Conservation (phyloP, 352 stramenopile genomes). For the Pseudoperonospora humuli region DNA sequence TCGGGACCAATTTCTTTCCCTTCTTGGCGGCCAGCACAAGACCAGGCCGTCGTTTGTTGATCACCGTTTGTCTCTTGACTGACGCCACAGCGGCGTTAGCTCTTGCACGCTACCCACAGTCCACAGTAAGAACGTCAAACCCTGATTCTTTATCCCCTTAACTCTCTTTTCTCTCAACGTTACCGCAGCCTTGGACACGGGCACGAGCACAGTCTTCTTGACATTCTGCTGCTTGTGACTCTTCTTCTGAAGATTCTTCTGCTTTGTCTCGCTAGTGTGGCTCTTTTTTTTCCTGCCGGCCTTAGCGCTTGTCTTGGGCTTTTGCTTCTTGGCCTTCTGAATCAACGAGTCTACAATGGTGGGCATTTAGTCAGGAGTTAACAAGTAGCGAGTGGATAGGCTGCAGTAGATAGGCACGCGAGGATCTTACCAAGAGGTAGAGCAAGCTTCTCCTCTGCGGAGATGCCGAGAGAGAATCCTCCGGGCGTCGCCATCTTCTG, state of each 20-base stretch:
- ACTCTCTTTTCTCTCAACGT: constrained; percentile 5
- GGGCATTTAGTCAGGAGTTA: not conserved
- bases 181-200: constrained; percentile 55
- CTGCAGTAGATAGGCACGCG: no score
- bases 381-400: not conserved
- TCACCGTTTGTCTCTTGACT: constrained; percentile 53
- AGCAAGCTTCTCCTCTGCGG: constrained; percentile 45
- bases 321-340: constrained; percentile 34
- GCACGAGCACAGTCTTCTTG: constrained; percentile 67
- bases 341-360: constrained; percentile 32
- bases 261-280: constrained; percentile 1
- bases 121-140: not conserved
- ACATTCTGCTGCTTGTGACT: constrained; percentile 52
- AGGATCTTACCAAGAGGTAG: constrained; percentile 33
- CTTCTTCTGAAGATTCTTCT: constrained; percentile 21
- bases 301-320: constrained; percentile 8
- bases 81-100: constrained; percentile 39
- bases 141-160: not conserved
- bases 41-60: constrained; percentile 61
- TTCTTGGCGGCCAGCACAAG: constrained; percentile 35
- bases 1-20: constrained; percentile 18
- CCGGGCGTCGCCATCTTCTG: constrained; percentile 18
- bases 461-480: constrained; percentile 42
- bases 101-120: constrained; percentile 27
- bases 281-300: constrained; percentile 6